Evolutionary conservation across 1,139 yeast species (phyloP).

Genomic region (Petasospora fabianii): DNA sequence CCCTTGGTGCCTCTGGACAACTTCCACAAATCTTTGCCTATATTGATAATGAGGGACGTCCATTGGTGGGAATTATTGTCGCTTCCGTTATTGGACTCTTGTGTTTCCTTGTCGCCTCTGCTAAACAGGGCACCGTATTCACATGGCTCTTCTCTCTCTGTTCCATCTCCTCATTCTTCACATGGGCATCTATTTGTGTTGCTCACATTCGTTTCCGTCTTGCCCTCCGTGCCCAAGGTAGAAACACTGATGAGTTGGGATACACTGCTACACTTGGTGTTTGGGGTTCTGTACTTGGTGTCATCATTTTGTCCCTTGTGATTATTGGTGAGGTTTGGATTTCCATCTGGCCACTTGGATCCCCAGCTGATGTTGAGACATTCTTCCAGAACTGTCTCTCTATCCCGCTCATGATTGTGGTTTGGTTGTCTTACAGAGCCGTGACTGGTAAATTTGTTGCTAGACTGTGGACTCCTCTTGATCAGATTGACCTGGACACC

Average conservation of each 20-base stretch:
- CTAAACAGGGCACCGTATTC: conserved; percentile 54
- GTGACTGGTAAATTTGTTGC: conserved; percentile 32
- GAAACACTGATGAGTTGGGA: conserved; percentile 50
- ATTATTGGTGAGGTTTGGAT: conserved; percentile 63
- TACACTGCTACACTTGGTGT: conserved; percentile 53
- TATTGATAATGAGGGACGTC: conserved; percentile 56
- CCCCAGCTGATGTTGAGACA: conserved; percentile 40
- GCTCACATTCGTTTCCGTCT: conserved; percentile 64
- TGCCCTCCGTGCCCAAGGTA: conserved; percentile 54
- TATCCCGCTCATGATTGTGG: conserved; percentile 42
- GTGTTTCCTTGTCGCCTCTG: conserved; percentile 61
- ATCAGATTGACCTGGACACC: conserved; percentile 44
- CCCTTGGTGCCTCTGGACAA: conserved; percentile 54
- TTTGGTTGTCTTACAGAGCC: conserved; percentile 28
- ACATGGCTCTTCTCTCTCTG: conserved; percentile 67
- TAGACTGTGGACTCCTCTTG: conserved; percentile 31
- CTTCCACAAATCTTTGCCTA: conserved; percentile 59
- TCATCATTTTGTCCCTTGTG: conserved; percentile 44
- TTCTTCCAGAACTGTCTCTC: conserved; percentile 50
- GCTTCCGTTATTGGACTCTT: conserved; percentile 54
- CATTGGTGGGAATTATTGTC: conserved; percentile 47
- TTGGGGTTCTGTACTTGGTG: conserved; percentile 50
- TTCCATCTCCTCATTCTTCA: conserved; percentile 63
- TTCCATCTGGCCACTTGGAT: conserved; percentile 65
- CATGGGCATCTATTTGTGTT: conserved; percentile 64